Base-by-base conservation (phyloP, 257 asterid genomes). In the Voacanga thouarsii region DNA sequence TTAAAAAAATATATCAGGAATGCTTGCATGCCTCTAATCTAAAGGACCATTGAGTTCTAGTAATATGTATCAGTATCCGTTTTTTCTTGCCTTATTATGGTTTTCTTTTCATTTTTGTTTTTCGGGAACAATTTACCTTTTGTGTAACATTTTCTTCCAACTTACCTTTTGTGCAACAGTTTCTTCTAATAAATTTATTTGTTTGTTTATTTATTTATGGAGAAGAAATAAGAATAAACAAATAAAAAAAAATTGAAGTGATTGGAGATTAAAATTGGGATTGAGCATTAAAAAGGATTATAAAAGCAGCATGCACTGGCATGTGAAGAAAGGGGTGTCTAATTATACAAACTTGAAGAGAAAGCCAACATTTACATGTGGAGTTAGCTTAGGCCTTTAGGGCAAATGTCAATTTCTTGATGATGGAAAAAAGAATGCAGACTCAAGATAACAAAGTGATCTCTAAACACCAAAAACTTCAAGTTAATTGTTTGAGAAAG, bases 351-450 rank as follows among this genome's bases (percentile, higher is more conserved):
- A 18, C 55, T 69, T 39, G 53, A 41, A 70, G 56, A 47, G 19
- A 49, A 44, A 71, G 21, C 47, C 41, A 11, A 1, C 1, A 33
- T 33, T 33, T 33, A 11, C 15, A 53, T 60, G 39, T 16, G 39
- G 14, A 16, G 53, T 75, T 60, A 14, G 12, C 60, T n/a, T 12
- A 4, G 11, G 45, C 21, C 44, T 44, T 26, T 49, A 19, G 66
- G 74, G 39, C 53, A 65, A 64, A 76, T 49, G 41, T 76, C 79
- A 64, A 65, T 49, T 33, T 49, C 43, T 14, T 14, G 33, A 64
- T 28, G 72, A 18, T 28, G 18, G 9, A 12, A 49, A 16, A 47
- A 8, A 11, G 2, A 49, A 18, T 4, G 55, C 28, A 61, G 9
- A 18, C 7, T 16, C 30, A 3, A 59, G 19, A 6, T 18, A 7